Conservation (phyloP, 2,329 filamentous ascomycete species). For the Parastagonospora nodorum region DNA sequence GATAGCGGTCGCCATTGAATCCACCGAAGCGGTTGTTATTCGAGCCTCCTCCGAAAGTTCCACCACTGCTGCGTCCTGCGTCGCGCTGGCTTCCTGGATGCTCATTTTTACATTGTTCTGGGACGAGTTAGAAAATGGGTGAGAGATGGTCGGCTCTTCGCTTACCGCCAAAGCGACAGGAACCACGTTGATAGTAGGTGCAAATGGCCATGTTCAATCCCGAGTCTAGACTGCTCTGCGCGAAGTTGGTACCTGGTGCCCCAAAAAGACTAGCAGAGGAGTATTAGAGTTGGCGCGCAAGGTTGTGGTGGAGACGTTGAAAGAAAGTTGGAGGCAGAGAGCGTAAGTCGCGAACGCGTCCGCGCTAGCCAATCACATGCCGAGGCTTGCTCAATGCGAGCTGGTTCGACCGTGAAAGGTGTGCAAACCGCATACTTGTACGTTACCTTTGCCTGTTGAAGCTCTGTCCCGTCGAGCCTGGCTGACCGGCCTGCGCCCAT, state of each 20-base stretch:
- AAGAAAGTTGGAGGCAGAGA: conserved; percentile 11
- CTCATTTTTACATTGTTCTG: conserved; percentile 64
- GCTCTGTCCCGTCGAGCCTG: conserved; percentile 1
- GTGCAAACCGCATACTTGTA: conserved; percentile 12
- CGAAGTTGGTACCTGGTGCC: background rate
- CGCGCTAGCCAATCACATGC: conserved; percentile 26
- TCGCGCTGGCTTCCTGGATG: conserved; percentile 56
- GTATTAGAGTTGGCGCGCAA: conserved; percentile 14
- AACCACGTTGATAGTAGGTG: conserved; percentile 67
- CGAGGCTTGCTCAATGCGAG: conserved; percentile 5
- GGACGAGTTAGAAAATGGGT: conserved; percentile 10
- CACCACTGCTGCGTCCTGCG: conserved; percentile 25
- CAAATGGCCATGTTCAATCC: conserved; percentile 56
- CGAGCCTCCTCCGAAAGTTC: conserved; percentile 28
- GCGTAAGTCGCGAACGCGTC: conserved; percentile 21
- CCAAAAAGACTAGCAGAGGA: conserved; percentile 13
- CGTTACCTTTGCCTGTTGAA: conserved; percentile 26
- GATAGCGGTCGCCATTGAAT: conserved; percentile 46
- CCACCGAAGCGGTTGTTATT: conserved; percentile 60
- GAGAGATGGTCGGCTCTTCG: background rate
- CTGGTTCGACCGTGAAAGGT: conserved; percentile 6
- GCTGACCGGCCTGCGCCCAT: conserved; percentile 16
- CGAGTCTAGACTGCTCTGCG: background rate
- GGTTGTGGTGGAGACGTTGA: conserved; percentile 6
- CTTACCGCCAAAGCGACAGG: conserved; percentile 69